Evolutionary conservation across 345 rosid genomes (phyloP).

Genomic region (Aquilaria malaccensis): DNA sequence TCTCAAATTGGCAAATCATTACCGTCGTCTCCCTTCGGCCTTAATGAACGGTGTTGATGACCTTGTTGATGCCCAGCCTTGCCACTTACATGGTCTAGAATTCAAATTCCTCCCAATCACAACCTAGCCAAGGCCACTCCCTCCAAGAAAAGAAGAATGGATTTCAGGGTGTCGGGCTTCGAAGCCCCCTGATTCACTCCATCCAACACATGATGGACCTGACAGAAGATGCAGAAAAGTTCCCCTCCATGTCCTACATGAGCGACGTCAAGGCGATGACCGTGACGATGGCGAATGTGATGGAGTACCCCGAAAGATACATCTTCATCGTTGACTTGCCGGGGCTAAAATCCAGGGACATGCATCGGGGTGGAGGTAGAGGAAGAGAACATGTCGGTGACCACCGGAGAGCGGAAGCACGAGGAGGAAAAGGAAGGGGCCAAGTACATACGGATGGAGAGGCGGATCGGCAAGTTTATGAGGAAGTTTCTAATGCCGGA

Average conservation of each 20-base stretch:
- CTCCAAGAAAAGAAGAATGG: constrained; percentile 20
- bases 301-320: constrained; percentile 36
- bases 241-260: constrained; percentile 31
- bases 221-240: constrained; percentile 16
- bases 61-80: too few species aligned
- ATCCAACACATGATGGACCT: constrained; percentile 38
- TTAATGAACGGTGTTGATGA: too few species aligned
- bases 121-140: not conserved
- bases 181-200: constrained; percentile 22
- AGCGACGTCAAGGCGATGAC: constrained; percentile 61
- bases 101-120: too few species aligned
- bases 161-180: constrained; percentile 27
- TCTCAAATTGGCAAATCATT: too few species aligned
- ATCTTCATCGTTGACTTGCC: constrained; percentile 59
- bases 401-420: constrained; percentile 54
- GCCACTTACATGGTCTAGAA: too few species aligned
- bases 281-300: constrained; percentile 43
- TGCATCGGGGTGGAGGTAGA: constrained; percentile 51
- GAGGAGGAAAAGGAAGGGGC: constrained; percentile 45
- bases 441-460: constrained; percentile 58
- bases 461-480: constrained; percentile 53
- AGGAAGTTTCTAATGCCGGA: constrained; percentile 52
- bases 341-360: constrained; percentile 40
- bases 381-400: constrained; percentile 36
- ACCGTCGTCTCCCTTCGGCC: too few species aligned